Conservation (phyloP, 169 alveolate genomes). For the Besnoitia besnoiti region DNA sequence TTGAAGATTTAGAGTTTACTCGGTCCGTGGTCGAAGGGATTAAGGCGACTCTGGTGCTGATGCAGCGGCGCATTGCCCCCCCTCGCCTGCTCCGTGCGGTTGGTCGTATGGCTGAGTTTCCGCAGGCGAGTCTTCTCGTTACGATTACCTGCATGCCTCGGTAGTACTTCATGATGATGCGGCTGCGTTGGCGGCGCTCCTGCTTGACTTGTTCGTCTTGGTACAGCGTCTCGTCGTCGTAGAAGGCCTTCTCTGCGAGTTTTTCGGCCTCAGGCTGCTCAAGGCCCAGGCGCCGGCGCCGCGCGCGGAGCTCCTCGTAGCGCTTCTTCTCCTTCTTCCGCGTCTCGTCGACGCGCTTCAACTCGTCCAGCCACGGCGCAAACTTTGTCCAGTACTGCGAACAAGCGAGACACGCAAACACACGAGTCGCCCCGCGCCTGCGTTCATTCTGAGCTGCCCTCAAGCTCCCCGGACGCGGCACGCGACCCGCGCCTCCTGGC, state of each 20-base stretch:
- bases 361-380: constrained; percentile 12
- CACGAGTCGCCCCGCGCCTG: no score
- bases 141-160: constrained; percentile 44
- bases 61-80: no score
- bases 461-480: no score
- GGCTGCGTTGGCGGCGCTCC: constrained; percentile 45
- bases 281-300: neutral
- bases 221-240: constrained; percentile 19
- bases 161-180: constrained; percentile 43
- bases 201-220: neutral
- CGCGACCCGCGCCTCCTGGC: no score
- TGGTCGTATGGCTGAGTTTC: no score
- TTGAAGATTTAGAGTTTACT: no score
- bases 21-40: no score
- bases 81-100: no score
- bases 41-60: no score
- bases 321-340: constrained; percentile 28
- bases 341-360: neutral
- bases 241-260: neutral
- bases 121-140: no score
- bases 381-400: constrained; percentile 54
- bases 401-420: neutral
- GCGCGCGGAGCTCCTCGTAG: neutral
- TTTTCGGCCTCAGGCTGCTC: neutral
- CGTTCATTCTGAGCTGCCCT: no score